phyloP scores from a whole-genome alignment of 495 filamentous ascomycete species.

The Cladorrhinum samala region DNA sequence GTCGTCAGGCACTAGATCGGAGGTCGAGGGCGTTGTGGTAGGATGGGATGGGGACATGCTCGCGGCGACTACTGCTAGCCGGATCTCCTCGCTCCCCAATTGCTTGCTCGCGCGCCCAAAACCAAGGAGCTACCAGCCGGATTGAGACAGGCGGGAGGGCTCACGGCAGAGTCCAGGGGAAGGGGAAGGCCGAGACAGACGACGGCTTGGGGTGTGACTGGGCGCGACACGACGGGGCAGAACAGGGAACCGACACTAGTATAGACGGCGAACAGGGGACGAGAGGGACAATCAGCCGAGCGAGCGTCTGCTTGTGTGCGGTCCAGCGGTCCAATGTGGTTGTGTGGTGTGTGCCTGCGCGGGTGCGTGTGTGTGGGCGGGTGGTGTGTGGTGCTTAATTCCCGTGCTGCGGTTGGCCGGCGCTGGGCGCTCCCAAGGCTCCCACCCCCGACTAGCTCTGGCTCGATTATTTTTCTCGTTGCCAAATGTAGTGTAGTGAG shows the following conservation, averaged over 20 bases:
- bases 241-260: no score
- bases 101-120: slow-evolving; percentile 1
- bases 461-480: slow-evolving; percentile 9
- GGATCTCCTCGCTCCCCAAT: slow-evolving; percentile 9
- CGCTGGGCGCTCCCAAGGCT: slow-evolving; percentile 4
- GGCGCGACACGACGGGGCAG: no score
- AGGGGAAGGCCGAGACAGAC: slow-evolving; percentile 26
- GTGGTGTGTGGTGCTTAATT: slow-evolving; percentile 14
- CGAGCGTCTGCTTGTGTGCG: slow-evolving; percentile 1
- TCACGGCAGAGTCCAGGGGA: slow-evolving; percentile 11
- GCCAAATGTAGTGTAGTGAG: slow-evolving; percentile 6
- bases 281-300: slow-evolving; percentile 21
- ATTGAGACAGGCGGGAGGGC: slow-evolving; percentile 20
- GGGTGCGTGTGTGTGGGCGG: no score
- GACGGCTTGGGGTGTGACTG: slow-evolving; percentile 20
- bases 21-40: slow-evolving; percentile 17
- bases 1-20: slow-evolving; percentile 10
- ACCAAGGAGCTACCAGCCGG: slow-evolving; percentile 15
- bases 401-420: slow-evolving; percentile 18
- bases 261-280: background rate
- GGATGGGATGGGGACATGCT: slow-evolving; percentile 27
- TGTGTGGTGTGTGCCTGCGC: no score
- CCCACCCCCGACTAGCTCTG: background rate
- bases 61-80: slow-evolving; percentile 1
- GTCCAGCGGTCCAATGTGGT: no score